phyloP scores from a whole-genome alignment of 768 basidiomycete genomes.

The Tulasnella sp. region DNA sequence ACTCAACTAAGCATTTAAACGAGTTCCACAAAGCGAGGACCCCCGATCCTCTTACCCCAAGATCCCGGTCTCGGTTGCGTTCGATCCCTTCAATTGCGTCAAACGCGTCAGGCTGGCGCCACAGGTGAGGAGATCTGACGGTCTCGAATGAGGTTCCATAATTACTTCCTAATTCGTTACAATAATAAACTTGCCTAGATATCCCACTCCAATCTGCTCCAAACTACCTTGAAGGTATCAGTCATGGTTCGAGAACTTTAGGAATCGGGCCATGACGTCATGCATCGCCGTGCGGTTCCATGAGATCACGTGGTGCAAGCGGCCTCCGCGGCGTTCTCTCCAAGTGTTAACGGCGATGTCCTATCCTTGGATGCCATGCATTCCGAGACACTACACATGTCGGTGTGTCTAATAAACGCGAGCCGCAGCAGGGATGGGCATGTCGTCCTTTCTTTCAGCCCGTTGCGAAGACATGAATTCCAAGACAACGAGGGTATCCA shows the following conservation, averaged over 20 bases:
- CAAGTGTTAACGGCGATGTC: neutral
- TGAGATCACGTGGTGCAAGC: neutral
- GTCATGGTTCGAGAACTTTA: neutral
- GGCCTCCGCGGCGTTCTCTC: neutral
- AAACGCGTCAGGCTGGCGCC: neutral
- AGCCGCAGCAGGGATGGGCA: neutral
- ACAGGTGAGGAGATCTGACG: neutral
- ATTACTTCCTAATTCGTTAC: neutral
- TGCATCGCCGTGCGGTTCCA: neutral
- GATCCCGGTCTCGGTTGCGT: neutral
- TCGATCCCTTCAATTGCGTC: neutral
- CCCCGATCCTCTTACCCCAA: too few species aligned
- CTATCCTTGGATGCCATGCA: neutral
- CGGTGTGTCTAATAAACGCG: neutral
- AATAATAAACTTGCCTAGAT: neutral
- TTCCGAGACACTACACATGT: neutral
- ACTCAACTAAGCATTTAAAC: too few species aligned
- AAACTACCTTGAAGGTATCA: neutral
- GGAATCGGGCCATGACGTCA: neutral
- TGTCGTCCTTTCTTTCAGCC: neutral
- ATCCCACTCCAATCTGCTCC: neutral
- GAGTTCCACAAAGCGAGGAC: too few species aligned
- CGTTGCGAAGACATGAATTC: neutral
- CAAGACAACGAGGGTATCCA: neutral
- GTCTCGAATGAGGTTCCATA: neutral